Percentiles rank a stretch among this genome's conserved stretches.
Evolutionary conservation across 75 land plant genomes (phyloP).

Genomic region (Gnetum montanum): DNA sequence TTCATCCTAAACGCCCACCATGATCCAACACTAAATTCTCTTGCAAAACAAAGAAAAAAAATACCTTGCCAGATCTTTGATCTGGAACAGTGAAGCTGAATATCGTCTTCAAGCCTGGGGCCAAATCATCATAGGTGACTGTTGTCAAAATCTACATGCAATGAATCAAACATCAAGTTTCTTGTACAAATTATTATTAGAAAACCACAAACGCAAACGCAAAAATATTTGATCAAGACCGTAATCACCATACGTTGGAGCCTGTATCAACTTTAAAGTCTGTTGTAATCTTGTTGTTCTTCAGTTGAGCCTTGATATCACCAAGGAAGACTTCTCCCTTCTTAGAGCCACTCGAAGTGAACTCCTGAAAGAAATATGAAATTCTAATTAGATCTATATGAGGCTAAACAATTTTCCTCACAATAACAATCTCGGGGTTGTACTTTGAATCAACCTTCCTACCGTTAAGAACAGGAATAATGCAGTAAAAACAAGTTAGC

Average conservation of each 20-base stretch:
- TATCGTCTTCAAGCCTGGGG: conserved; percentile 67
- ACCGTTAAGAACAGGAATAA: too few species aligned
- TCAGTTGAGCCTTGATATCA: conserved; percentile 58
- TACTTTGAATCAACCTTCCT: too few species aligned
- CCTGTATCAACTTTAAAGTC: conserved; percentile 76
- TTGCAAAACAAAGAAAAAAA: background rate
- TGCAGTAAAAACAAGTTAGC: too few species aligned
- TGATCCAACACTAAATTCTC: too few species aligned
- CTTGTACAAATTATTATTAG: background rate
- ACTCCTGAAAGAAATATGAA: conserved; percentile 25
- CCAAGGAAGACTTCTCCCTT: conserved; percentile 63
- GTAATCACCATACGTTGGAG: conserved; percentile 41
- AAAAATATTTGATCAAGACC: background rate
- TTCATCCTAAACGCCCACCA: too few species aligned
- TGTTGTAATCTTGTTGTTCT: conserved; percentile 63
- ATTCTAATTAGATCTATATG: background rate
- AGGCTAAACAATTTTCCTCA: too few species aligned
- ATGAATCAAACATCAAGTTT: background rate
- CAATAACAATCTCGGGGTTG: too few species aligned
- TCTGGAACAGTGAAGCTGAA: conserved; percentile 63
- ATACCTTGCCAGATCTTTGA: conserved; percentile 87
- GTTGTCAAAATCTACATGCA: conserved; percentile 39
- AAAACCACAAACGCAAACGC: background rate
- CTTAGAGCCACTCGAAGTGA: conserved; percentile 61
- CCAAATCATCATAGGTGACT: conserved; percentile 48